These are phyloP conservation scores for Saccharomycopsis sp. DNA, from an alignment of 805 yeast genomes.

Conservation along the genomic window DNA sequence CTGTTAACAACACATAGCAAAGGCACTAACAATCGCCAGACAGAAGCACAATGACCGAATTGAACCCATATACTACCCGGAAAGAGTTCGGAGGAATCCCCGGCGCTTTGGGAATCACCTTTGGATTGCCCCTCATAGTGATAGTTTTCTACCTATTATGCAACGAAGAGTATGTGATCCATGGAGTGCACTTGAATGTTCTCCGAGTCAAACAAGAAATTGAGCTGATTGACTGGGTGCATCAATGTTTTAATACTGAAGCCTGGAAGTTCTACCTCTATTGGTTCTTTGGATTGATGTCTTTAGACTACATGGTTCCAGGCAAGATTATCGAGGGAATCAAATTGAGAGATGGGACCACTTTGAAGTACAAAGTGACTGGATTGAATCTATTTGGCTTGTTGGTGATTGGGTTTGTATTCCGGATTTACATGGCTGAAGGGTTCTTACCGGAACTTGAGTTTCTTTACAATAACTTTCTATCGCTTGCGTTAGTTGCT, in stretches of 20 bases:
- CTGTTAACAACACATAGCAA: no score
- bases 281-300: slow-evolving; percentile 67
- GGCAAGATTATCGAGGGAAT: slow-evolving; percentile 63
- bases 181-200: slow-evolving; percentile 42
- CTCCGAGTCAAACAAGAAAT: slow-evolving; percentile 31
- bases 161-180: slow-evolving; percentile 50
- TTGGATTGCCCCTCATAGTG: slow-evolving; percentile 62
- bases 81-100: slow-evolving; percentile 72
- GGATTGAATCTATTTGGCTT: slow-evolving; percentile 53
- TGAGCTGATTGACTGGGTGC: slow-evolving; percentile 23
- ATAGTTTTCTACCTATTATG: slow-evolving; percentile 52
- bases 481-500: slow-evolving; percentile 58
- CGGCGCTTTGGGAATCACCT: slow-evolving; percentile 64
- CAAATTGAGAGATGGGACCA: slow-evolving; percentile 66
- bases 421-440: slow-evolving; percentile 46
- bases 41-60: slow-evolving; percentile 6
- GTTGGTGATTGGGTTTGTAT: slow-evolving; percentile 36
- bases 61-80: slow-evolving; percentile 69
- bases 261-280: slow-evolving; percentile 59
- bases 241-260: slow-evolving; percentile 33
- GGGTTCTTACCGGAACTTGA: slow-evolving; percentile 71
- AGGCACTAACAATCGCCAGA: not conserved
- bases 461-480: slow-evolving; percentile 62
- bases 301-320: slow-evolving; percentile 60
- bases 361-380: slow-evolving; percentile 70